phyloP scores from a whole-genome alignment of 306 rosid species.

The Begonia peltatifolia region DNA sequence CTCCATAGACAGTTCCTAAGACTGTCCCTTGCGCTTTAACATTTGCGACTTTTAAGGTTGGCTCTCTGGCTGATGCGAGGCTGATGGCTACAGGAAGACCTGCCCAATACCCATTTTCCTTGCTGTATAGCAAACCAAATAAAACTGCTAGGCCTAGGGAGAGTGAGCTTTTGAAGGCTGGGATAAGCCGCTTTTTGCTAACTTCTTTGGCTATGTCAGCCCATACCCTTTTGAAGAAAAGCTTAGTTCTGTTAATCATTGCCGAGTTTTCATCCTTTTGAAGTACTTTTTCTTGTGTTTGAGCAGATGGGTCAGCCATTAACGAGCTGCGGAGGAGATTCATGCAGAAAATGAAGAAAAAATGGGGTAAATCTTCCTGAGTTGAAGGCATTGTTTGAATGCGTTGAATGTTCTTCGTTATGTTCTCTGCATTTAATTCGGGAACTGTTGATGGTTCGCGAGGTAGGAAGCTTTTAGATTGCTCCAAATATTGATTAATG shows the following conservation, averaged over 20 bases:
- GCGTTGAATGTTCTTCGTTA: conserved; percentile 23
- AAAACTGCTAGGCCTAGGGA: conserved; percentile 40
- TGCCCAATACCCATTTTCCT: conserved; percentile 41
- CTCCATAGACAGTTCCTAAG: conserved; percentile 47
- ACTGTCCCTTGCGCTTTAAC: conserved; percentile 56
- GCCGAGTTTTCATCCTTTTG: background rate
- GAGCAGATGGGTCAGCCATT: background rate
- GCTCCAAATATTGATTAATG: conserved; percentile 2
- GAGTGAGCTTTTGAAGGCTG: conserved; percentile 33
- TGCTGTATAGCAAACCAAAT: conserved; percentile 43
- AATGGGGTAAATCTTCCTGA: conserved; percentile 25
- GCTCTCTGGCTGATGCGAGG: conserved; percentile 31
- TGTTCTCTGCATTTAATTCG: conserved; percentile 20
- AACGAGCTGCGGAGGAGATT: conserved; percentile 22
- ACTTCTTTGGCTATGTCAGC: conserved; percentile 7
- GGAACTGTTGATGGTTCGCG: conserved; percentile 28
- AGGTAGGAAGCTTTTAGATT: conserved; percentile 9
- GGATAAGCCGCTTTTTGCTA: conserved; percentile 13
- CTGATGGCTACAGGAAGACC: conserved; percentile 51
- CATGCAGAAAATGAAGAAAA: conserved; percentile 51
- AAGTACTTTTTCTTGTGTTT: background rate
- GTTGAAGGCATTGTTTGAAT: conserved; percentile 28
- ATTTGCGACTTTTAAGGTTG: conserved; percentile 44
- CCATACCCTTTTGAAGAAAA: background rate
- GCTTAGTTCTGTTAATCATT: background rate